Base-by-base conservation (phyloP, 2,329 filamentous ascomycete genomes). In the Aspergillus puulaauensis region DNA sequence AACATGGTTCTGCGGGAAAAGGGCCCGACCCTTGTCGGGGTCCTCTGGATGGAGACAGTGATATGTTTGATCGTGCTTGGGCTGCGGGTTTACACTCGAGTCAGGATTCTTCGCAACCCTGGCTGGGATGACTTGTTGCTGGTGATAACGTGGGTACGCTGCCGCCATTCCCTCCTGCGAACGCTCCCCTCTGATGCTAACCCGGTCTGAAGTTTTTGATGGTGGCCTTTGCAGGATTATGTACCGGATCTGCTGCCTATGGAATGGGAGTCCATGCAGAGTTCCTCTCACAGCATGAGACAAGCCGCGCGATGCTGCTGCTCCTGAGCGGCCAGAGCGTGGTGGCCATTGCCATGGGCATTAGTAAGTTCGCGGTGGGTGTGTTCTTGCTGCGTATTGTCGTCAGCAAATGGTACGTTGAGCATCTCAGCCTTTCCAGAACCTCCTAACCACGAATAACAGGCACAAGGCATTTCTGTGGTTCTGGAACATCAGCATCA, bases 381-480 rank as follows among this genome's bases (percentile, higher is more conserved):
- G 43, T 23, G 23, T 45, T 45, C 21, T 6, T 45, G 11, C 23
- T 45, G 43, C 11, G 43, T 11, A 45, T 45, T n/a, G 43, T 45
- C 4, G 43, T 45, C 21, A 24, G n/a, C n/a, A 45, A 45, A 45
- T 45, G 43, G 43, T 45, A 9, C 5, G 23, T 24, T 4, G 1
- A 17, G 4, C 5, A 2, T 3, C 5, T 19, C 21, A 5, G n/a
- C 19, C 5, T 12, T 3, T 11, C 0, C 4, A 4, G 11, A 12
- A 44, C 6, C 11, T 45, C 11, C 40, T 44, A 21, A 44, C 40
- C 9, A 6, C 15, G 14, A 14, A 3, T 23, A 23, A 24, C 15
- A 45, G 43, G 43, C 43, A 45, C 21, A 45, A 45, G 43, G 43
- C 43, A 6, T 45, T 45, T n/a, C 21, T 45, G 2, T 45, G 43